Base-by-base conservation (phyloP, 2,329 filamentous ascomycete species). In the Fusarium setosum region DNA sequence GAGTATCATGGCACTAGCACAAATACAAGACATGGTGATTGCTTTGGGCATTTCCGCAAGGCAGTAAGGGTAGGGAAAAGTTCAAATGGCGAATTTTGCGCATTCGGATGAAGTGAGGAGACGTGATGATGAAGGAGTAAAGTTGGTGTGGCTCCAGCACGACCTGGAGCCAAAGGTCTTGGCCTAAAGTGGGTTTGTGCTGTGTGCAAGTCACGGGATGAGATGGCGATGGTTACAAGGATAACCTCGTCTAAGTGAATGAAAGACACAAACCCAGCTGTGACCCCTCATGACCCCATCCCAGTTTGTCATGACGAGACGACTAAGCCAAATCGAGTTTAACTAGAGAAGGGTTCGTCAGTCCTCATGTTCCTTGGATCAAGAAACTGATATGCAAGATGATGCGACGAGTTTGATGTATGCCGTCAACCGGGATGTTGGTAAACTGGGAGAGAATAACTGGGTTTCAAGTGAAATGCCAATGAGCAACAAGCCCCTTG, bases 121-220 rank as follows among this genome's bases (percentile, higher is more conserved):
- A 56, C 9, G 40, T 59, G 67, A 70, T 69, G 69, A 58, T 72
- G 69, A 45, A 66, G 58, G 65, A 69, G 38, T 45, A 41, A 62
- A 56, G 55, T 65, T 62, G 58, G 35, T 59, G 53, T 55, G 62
- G 53, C 59, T 67, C 48, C n/a, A 42, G 31, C 21, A 44, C 37
- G 35, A 59, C 52, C 37, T 60, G 56, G 65, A 45, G 62, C 53
- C 54, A 58, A 56, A 48, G 55, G 50, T 45, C 29, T 61, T 56
- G 52, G 41, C 56, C n/a, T n/a, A 40, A 32, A 54, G 65, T 68
- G 65, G 61, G 38, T 60, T 56, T 59, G 34, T 15, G 48, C 34
- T 17, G 26, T 45, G 26, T 56, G 48, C 17, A 31, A 26, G 35
- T 59, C 48, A 18, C 32, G 44, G 20, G 18, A 48, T 29, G 29